Percentiles rank a stretch among this genome's conserved stretches.
Conservation (phyloP, 176 grass and related monocot genomes). For the Oryza punctata region DNA sequence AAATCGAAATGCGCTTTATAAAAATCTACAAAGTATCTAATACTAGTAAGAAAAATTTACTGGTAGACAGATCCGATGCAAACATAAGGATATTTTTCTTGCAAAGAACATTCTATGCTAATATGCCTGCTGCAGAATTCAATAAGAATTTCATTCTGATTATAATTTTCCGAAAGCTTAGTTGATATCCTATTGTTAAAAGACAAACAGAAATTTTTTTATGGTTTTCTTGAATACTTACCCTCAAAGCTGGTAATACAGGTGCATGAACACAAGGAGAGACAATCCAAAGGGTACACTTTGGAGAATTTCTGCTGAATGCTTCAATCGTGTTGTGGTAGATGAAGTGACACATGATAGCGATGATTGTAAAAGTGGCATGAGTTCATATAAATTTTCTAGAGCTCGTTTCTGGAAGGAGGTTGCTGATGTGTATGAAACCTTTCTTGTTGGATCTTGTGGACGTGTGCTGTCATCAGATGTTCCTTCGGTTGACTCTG, state of each 20-base stretch:
- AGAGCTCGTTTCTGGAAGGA: conserved; percentile 95
- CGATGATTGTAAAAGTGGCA: conserved; percentile 48
- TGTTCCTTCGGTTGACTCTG: conserved; percentile 59
- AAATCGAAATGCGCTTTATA: neutral
- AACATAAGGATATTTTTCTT: conserved; percentile 8
- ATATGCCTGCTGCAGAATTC: conserved; percentile 19
- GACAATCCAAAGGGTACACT: conserved; percentile 92
- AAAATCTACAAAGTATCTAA: neutral
- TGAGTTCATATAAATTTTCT: conserved; percentile 63
- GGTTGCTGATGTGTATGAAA: conserved; percentile 94
- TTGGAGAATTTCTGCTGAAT: conserved; percentile 93
- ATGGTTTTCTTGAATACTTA: conserved; percentile 35
- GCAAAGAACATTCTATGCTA: conserved; percentile 32
- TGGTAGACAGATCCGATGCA: neutral
- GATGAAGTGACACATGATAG: conserved; percentile 67
- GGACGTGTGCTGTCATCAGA: conserved; percentile 85
- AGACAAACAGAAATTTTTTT: neutral
- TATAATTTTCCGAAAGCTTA: conserved; percentile 29
- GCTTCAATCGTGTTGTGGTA: conserved; percentile 73
- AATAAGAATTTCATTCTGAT: conserved; percentile 17
- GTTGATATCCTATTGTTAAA: conserved; percentile 29
- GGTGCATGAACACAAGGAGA: conserved; percentile 99
- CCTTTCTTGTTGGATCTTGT: conserved; percentile 98
- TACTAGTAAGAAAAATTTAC: neutral
- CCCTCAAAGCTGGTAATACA: conserved; percentile 43